Evolutionary conservation across 495 filamentous ascomycete genomes (phyloP).

Genomic region (Trichocladium antarcticum): DNA sequence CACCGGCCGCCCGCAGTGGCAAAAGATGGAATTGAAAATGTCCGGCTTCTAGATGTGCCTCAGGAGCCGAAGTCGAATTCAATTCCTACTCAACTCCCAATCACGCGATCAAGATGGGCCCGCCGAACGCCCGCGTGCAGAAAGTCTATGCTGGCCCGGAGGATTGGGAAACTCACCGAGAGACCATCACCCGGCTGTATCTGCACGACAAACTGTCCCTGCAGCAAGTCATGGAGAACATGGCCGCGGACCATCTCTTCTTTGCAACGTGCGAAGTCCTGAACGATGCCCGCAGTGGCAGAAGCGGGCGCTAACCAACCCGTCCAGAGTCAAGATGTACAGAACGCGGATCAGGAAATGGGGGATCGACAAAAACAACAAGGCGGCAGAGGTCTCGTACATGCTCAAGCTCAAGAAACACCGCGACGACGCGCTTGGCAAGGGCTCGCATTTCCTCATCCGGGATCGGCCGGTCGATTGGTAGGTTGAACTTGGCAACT

Average conservation of each 20-base stretch:
- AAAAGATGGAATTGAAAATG: too few relatives aligned
- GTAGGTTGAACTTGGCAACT: neutral
- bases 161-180: slow-evolving; percentile 17
- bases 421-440: slow-evolving; percentile 25
- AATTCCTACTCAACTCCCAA: neutral
- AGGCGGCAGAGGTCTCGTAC: slow-evolving; percentile 28
- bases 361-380: slow-evolving; percentile 37
- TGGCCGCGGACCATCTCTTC: slow-evolving; percentile 31
- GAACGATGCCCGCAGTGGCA: neutral
- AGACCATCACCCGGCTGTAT: slow-evolving; percentile 23
- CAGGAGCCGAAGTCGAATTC: neutral
- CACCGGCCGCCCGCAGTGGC: too few relatives aligned
- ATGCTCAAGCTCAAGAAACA: slow-evolving; percentile 27
- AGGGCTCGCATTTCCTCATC: slow-evolving; percentile 25
- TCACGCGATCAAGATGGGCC: neutral
- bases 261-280: slow-evolving; percentile 28
- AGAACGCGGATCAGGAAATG: slow-evolving; percentile 35
- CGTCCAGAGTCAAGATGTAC: slow-evolving; percentile 33
- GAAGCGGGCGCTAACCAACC: neutral
- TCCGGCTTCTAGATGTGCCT: too few relatives aligned
- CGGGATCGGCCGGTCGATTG: slow-evolving; percentile 25
- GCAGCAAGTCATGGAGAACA: slow-evolving; percentile 31
- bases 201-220: slow-evolving; percentile 32
- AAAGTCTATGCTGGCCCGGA: slow-evolving; percentile 2
- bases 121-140: slow-evolving; percentile 1